Evolutionary conservation across 2,329 filamentous ascomycete species (phyloP), one percentile per base, ranked within the genome.

Genomic region (Tolypocladium paradoxum): DNA sequence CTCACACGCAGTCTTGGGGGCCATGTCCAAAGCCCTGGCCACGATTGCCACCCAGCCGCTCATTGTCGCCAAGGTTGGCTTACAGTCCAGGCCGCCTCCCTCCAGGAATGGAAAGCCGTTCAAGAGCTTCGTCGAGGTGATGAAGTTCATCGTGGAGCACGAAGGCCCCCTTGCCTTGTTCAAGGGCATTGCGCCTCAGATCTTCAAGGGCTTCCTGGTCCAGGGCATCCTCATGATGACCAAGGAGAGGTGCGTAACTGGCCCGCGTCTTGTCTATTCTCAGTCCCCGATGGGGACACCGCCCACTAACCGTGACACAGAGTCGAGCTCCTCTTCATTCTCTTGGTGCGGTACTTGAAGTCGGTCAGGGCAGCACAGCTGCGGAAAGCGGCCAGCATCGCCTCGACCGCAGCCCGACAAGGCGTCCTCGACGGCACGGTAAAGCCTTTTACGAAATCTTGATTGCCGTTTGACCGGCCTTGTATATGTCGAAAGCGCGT

Each of bases 211-310:
- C 1, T 73, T 99, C 51, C 68, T 99, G 49, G 93, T 99, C 2
- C 93, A 99, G 66, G 93, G 93, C 49, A 83, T 99, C 53, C 76
- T 99, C 38, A 99, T 99, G 93, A 99, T 96, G 90, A 93, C 90
- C 48, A 99, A 99, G 73, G 93, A 99, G 73, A 82, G 90, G 88
- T 90, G 77, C 60, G 76, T 64, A 8, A 4, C 49, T 1, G 35
- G 27, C 27, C 27, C 27, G 43, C 9, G 27, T 27, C 43, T 4
- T 12, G 16, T 43, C n/a, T 20, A 27, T 46, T 29, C 24, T n/a
- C 40, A 14, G 11, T 33, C 27, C 27, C 18, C 43, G 9, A 47
- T 31, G 18, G n/a, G 43, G 2, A 14, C 6, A 47, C 24, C 27
- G 24, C 4, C 18, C 22, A n/a, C 47, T 8, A 6, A 16, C 14